phyloP scores from a whole-genome alignment of 306 rosid genomes.

The Geum urbanum region DNA sequence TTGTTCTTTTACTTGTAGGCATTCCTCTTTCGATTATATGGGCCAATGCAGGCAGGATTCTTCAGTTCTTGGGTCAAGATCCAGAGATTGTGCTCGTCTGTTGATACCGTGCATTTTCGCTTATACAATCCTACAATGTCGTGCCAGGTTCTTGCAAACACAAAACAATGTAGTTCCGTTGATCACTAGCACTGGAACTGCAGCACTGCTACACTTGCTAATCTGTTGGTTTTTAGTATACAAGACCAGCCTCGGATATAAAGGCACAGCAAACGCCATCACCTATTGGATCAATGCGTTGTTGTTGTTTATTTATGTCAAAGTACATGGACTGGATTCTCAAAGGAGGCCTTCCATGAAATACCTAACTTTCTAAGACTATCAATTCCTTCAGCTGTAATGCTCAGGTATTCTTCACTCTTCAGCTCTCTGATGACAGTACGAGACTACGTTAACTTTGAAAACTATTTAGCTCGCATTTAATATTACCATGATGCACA shows the following conservation, averaged over 20 bases:
- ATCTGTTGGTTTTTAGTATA: conserved; percentile 35
- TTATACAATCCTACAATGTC: conserved; percentile 28
- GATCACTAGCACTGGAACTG: conserved; percentile 22
- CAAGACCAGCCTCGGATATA: conserved; percentile 30
- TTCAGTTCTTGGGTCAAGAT: conserved; percentile 31
- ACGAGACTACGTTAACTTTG: not conserved
- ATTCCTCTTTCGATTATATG: conserved; percentile 27
- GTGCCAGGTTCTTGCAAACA: conserved; percentile 29
- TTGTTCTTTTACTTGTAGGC: conserved; percentile 32
- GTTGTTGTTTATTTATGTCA: conserved; percentile 29
- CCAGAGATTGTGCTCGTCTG: conserved; percentile 36
- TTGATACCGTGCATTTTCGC: conserved; percentile 38
- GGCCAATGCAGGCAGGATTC: conserved; percentile 32
- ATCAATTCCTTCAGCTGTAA: conserved; percentile 35
- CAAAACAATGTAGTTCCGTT: conserved; percentile 35
- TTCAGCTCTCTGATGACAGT: too few species aligned
- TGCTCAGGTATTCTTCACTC: conserved; percentile 18
- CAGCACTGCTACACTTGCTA: conserved; percentile 20
- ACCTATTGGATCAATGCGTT: conserved; percentile 40
- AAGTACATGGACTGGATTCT: conserved; percentile 39
- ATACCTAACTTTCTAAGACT: conserved; percentile 25
- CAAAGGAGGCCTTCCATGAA: conserved; percentile 33
- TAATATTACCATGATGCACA: not conserved
- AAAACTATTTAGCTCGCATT: not conserved
- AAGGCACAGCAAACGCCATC: conserved; percentile 32